Conservation (phyloP, 352 stramenopile species). For the Phytophthora aleatoria region DNA sequence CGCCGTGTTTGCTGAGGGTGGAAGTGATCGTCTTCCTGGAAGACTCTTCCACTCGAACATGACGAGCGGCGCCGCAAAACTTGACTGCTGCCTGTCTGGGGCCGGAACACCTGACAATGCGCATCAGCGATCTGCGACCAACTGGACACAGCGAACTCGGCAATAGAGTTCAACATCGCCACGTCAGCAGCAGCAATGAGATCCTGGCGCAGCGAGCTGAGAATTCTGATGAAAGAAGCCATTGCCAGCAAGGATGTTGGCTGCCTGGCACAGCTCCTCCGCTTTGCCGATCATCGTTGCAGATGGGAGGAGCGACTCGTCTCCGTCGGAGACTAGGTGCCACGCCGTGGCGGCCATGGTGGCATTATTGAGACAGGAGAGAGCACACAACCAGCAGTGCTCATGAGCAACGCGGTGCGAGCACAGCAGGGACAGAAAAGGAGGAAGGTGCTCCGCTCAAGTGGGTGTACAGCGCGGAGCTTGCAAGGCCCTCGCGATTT, state of each 20-base stretch:
- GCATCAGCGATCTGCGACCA: constrained; percentile 2
- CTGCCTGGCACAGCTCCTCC: constrained; percentile 6
- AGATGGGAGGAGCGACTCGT: constrained; percentile 4
- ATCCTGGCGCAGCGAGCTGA: neutral
- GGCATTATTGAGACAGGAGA: too few species aligned
- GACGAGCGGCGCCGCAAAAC: constrained; percentile 11
- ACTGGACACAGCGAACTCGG: constrained; percentile 2
- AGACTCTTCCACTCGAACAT: neutral
- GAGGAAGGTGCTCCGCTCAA: too few species aligned
- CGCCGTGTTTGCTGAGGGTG: constrained; percentile 19
- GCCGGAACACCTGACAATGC: constrained; percentile 2
- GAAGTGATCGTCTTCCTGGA: constrained; percentile 7
- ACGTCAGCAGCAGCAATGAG: neutral
- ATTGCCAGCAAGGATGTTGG: neutral
- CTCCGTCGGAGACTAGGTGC: neutral
- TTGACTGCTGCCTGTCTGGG: constrained; percentile 13
- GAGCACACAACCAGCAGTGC: neutral
- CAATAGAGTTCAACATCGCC: neutral
- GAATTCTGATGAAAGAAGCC: too few species aligned
- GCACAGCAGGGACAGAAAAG: too few species aligned
- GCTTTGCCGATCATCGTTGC: constrained; percentile 6
- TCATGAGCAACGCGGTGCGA: neutral
- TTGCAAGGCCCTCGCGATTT: too few species aligned
- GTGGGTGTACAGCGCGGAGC: too few species aligned
- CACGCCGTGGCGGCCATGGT: neutral